Base-by-base conservation (phyloP, 495 filamentous ascomycete species). In the Penicillium malachiteum region DNA sequence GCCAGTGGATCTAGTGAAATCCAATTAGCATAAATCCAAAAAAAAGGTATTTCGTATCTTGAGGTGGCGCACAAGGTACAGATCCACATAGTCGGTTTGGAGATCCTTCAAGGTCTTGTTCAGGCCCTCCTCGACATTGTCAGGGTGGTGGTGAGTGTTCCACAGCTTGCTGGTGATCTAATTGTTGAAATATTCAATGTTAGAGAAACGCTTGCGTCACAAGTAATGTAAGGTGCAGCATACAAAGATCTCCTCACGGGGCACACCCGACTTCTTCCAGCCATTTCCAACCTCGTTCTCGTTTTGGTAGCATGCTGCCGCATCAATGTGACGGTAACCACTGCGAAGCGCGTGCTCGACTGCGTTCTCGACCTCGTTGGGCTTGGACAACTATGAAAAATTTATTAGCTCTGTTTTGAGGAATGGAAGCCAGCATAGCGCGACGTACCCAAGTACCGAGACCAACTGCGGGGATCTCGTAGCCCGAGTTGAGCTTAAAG, bases 321-420 rank as follows among this genome's bases (percentile, higher is more conserved):
- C 66, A 44, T 70, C 64, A 30, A 72, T 69, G 58, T 81, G 77
- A 47, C 77, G 75, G 50, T 81, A 82, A 43, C 78, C 79, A 3
- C 62, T 56, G 40, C 70, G 75, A 45, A 82, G 64, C 12, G 79
- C 79, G 30, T 56, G 40, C 26, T 79, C 71, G 34, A 82, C 79
- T 33, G 76, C 79, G 21, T 76, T 63, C 41, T 75, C 74, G 43
- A 82, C 77, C 50, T 81, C 74, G 55, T 76, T 65, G 7, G 71
- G 75, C 52, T 76, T 71, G 41, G 77, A 74, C 16, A 78, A 74
- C 78, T 79, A 69, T 54, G 31, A 16, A 14, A 38, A 0, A 54
- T 31, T 7, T 33, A 30, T 49, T 16, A 30, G 5, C 41, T 6
- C 21, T 26, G 33, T 18, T 26, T 26, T 26, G 21, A 26, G 21